Base-by-base conservation (phyloP, 2,329 filamentous ascomycete species). In the Aspergillus transmontanensis region DNA sequence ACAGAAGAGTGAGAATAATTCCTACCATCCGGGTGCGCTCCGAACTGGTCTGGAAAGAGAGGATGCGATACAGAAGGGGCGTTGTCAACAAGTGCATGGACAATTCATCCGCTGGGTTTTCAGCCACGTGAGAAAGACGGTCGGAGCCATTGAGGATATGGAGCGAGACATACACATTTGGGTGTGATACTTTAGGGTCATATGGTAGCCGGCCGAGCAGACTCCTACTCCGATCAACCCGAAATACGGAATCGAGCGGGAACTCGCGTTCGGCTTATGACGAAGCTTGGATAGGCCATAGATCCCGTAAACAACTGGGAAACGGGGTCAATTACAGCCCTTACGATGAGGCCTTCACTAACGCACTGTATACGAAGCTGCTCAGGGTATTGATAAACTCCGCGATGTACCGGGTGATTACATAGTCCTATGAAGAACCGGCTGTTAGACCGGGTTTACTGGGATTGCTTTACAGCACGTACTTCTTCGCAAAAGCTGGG, bases 341-440 rank as follows among this genome's bases (percentile, higher is more conserved):
- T 57, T 43, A 21, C 7, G 19, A 6, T 14, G 7, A 2, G 19
- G 39, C n/a, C 6, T 26, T 19, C n/a, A 34, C 6, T 34, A 26
- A 65, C 69, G n/a, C 58, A 74, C 73, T 67, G 50, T 76, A 82
- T 4, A 75, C 66, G 0, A 79, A 64, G 59, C 79, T 82, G 60
- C 79, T 81, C 2, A 81, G 64, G 0, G 79, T 81, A 62, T 82
- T 82, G 66, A 82, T 76, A 43, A 82, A 81, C 56, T 82, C 80
- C 6, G 79, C 80, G 23, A 82, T 70, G 36, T 79, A 82, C 23
- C 77, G 70, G 10, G 80, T 82, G 14, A 82, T 68, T 10, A 78
- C 72, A 71, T 82, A 82, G 62, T 76, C 73, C 72, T 75, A 6
- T 43, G 6, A 34, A 21, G 53, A 32, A 30, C 60, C n/a, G 32